Evolutionary conservation across 768 basidiomycete species (phyloP), one percentile per base, ranked within the genome.

Genomic region (button mushroom (Agaricus bisporus)): DNA sequence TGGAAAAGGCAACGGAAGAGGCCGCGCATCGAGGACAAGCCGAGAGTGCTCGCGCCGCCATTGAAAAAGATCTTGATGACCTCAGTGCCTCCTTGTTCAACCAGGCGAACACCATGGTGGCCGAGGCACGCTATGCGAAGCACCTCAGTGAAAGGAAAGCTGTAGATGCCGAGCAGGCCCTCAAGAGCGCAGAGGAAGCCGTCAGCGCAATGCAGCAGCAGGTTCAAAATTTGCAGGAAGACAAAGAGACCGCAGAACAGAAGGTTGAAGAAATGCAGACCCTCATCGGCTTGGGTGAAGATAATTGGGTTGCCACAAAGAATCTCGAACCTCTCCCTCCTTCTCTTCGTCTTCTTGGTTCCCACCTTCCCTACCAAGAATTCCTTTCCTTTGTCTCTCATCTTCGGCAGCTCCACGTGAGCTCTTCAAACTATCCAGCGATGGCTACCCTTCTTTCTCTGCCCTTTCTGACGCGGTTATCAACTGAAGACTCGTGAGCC

Each of bases 21-120:
- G 93, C 95, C 12, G 85, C 91, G 1, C 82, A 86, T 59, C 80
- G 95, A 12, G 94, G 93, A 11, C 86, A 91, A 66, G 95, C 95
- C 1, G 95, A 95, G 68, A 82, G 74, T 47, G 93, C 91, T 4
- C 80, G 86, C 32, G 73, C 66, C 0, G 83, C 82, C 58, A 95
- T 99, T 48, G 95, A 99, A 73, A 83, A 87, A 70, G 95, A 99
- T 57, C 74, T 99, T 48, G 94, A 97, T 64, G 91, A 95, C 66
- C 83, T 99, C 56, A 93, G 93, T 57, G 92, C 93, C 14, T 80
- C 73, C 45, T 73, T 99, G 15, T 99, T 99, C 63, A 80, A 82
- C 48, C 88, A 97, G 69, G 95, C 95, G 5, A 98, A 99, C 66
- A 85, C 79, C 5, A 99, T 99, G 97, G 95, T 98, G n/a, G 92